A percentile compares a stretch with the other conserved stretches of the same genome.
These are phyloP conservation scores for Periconia digitata DNA, from an alignment of 2,329 filamentous ascomycete species.

Conservation along the genomic window DNA sequence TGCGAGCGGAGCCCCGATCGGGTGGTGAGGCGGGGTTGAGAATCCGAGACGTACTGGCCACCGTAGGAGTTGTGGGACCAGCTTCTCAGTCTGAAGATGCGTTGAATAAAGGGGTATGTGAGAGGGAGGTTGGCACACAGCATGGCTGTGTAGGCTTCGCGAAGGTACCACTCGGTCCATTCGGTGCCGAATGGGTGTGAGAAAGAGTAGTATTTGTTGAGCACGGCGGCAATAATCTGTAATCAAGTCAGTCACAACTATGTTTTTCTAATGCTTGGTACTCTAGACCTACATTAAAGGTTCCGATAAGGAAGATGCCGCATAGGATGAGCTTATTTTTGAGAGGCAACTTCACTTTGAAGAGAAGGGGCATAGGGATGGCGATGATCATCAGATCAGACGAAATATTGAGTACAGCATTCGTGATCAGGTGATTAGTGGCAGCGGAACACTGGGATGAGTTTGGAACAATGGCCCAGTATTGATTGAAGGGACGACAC, in stretches of 20 bases:
- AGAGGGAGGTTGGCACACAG: conserved; percentile 64
- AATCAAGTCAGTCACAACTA: not conserved
- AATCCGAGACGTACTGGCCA: conserved; percentile 4
- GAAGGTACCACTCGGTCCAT: conserved; percentile 62
- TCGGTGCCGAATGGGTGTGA: conserved; percentile 56
- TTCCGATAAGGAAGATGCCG: conserved; percentile 59
- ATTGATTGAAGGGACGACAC: conserved; percentile 56
- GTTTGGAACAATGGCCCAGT: conserved; percentile 53
- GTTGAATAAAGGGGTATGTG: conserved; percentile 59
- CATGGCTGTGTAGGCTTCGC: conserved; percentile 61
- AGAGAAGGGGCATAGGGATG: conserved; percentile 50
- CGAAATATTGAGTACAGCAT: conserved; percentile 48
- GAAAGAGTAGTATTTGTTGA: conserved; percentile 66
- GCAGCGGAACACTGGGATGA: conserved; percentile 47
- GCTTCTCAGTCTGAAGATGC: conserved; percentile 44
- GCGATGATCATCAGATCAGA: conserved; percentile 51
- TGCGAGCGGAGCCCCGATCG: conserved; percentile 4
- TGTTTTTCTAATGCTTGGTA: not conserved
- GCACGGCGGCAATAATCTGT: conserved; percentile 56
- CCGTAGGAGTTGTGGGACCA: conserved; percentile 31
- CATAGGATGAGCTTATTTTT: conserved; percentile 58
- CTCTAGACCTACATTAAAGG: conserved; percentile 33
- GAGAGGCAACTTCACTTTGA: conserved; percentile 46
- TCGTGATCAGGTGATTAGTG: conserved; percentile 45
- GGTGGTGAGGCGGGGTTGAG: not conserved